Evolutionary conservation across 805 yeast genomes (phyloP).

Genomic region (Kazachstania psychrophila): DNA sequence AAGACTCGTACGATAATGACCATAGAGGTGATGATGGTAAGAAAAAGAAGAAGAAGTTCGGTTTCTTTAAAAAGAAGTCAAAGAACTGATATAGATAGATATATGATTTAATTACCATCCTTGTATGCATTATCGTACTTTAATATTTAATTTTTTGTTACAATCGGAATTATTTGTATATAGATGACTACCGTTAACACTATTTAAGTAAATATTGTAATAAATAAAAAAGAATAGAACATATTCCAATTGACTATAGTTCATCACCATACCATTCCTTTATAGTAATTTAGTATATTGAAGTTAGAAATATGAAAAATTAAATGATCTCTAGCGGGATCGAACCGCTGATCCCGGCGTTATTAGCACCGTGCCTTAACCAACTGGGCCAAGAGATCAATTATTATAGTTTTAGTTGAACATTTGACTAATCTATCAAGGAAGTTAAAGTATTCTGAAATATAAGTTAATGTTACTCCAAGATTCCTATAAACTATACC

Average conservation of each 20-base stretch:
- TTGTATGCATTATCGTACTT: not conserved
- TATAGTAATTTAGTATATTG: not conserved
- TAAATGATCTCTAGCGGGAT: constrained; percentile 7
- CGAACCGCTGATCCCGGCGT: constrained; percentile 8
- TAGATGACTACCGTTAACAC: no score
- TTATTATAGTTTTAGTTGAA: not conserved
- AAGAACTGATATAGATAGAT: constrained; percentile 6
- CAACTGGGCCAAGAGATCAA: constrained; percentile 7
- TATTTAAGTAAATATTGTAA: no score
- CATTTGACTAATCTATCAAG: no score
- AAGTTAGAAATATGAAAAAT: not conserved
- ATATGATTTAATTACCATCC: not conserved
- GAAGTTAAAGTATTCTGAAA: no score
- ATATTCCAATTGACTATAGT: no score
- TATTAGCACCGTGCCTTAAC: constrained; percentile 8
- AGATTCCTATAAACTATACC: no score
- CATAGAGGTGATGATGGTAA: constrained; percentile 7
- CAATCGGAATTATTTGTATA: not conserved
- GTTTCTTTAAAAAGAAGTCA: constrained; percentile 24
- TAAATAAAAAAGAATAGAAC: no score
- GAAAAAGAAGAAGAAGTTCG: constrained; percentile 26
- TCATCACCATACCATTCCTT: no score
- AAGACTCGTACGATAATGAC: not conserved
- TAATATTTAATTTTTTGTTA: not conserved
- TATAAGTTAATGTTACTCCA: no score